Evolutionary conservation across 352 stramenopile genomes (phyloP).

Genomic region (Nothophytophthora sp.): DNA sequence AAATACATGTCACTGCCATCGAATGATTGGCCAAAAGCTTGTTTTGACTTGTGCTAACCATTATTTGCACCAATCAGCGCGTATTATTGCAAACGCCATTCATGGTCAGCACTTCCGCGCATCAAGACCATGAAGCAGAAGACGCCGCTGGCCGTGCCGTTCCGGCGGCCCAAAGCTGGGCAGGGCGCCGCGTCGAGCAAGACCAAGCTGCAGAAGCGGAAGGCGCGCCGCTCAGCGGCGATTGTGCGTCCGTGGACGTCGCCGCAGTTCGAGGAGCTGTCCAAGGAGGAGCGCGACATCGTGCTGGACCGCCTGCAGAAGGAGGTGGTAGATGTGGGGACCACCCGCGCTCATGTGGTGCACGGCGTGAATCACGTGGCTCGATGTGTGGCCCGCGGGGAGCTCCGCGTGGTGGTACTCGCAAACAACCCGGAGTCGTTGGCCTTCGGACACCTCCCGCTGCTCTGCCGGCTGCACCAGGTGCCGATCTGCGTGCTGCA

Average conservation of each 20-base stretch:
- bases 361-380: slow-evolving; percentile 65
- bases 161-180: slow-evolving; percentile 13
- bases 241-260: slow-evolving; percentile 43
- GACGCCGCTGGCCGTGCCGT: slow-evolving; percentile 21
- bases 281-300: slow-evolving; percentile 78
- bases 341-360: slow-evolving; percentile 33
- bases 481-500: slow-evolving; percentile 76
- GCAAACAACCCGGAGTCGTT: slow-evolving; percentile 61
- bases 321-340: slow-evolving; percentile 37
- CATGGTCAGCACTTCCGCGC: no score
- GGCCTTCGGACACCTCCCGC: slow-evolving; percentile 60
- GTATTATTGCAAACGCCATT: no score
- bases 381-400: slow-evolving; percentile 31
- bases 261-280: slow-evolving; percentile 60
- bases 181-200: slow-evolving; percentile 3
- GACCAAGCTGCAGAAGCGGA: slow-evolving; percentile 18
- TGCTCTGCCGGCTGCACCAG: slow-evolving; percentile 66
- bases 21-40: no score
- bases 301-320: slow-evolving; percentile 74
- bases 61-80: no score
- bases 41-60: no score
- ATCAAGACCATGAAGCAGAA: slow-evolving; percentile 18
- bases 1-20: no score
- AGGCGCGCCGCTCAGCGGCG: slow-evolving; percentile 8
- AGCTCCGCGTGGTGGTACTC: slow-evolving; percentile 67